Conservation (phyloP, 2,329 filamentous ascomycete genomes). For the Emericellopsis cladophorae region DNA sequence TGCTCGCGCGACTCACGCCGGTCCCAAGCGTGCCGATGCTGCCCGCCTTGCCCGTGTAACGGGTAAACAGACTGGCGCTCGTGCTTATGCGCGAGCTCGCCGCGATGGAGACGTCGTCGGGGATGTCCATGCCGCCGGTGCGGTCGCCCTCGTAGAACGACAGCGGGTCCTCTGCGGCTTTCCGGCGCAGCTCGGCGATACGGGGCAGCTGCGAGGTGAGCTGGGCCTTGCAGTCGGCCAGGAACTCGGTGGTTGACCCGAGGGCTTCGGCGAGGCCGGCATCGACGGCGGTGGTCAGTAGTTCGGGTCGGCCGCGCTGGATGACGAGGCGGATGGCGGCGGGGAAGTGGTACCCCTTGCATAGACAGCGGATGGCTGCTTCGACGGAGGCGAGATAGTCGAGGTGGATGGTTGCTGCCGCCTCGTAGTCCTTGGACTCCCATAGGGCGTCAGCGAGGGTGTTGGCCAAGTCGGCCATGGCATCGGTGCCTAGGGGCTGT, state of each 20-base stretch:
- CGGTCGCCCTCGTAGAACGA: conserved; percentile 78
- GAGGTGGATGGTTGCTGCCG: conserved; percentile 67
- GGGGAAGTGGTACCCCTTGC: conserved; percentile 76
- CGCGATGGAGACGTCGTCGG: conserved; percentile 86
- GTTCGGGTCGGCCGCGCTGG: conserved; percentile 42
- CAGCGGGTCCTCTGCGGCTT: conserved; percentile 74
- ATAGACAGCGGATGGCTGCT: conserved; percentile 62
- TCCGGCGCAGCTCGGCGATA: conserved; percentile 66
- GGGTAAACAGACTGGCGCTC: conserved; percentile 78
- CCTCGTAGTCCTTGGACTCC: conserved; percentile 73
- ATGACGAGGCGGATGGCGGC: conserved; percentile 74
- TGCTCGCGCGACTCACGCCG: conserved; percentile 64
- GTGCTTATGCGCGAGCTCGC: conserved; percentile 71
- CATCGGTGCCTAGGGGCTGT: conserved; percentile 40
- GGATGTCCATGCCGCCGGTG: conserved; percentile 53
- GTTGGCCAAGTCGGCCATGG: conserved; percentile 56
- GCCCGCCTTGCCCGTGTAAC: conserved; percentile 63
- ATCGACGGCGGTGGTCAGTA: conserved; percentile 62
- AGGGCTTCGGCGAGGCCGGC: conserved; percentile 68
- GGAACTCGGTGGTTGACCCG: conserved; percentile 72
- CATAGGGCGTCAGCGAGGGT: conserved; percentile 65
- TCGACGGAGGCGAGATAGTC: conserved; percentile 69
- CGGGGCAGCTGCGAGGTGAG: conserved; percentile 76
- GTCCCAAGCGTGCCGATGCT: conserved; percentile 58
- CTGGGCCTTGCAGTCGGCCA: conserved; percentile 86